Base-by-base conservation (phyloP, 148 eudicot genomes). In the Chenopodium formosanum region DNA sequence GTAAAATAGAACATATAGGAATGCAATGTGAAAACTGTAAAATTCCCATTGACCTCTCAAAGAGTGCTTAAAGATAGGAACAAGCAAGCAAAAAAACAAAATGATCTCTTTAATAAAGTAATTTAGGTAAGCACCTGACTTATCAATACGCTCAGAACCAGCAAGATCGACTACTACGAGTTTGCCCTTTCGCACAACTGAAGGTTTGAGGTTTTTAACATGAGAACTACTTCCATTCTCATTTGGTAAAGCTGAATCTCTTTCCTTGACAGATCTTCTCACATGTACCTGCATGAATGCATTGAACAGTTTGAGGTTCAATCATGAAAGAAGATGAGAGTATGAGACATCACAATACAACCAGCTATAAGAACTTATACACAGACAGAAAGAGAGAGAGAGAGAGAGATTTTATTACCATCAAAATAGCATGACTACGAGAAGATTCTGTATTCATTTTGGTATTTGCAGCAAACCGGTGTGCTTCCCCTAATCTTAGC, bases 371-470 rank as follows among this genome's bases (percentile, higher is more conserved):
- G 53, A 47, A 27, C n/a, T 20, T 31, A 50, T 9, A 50, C 25
- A 25, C 25, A 25, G 25, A 25, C 25, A 25, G 25, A 25, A 25
- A 25, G 25, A 25, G 25, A 25, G 25, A 25, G 25, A 25, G 12
- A 50, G 53, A 50, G 14, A 84, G 48, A 53, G 76, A 78, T 79
- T n/a, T 65, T 34, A 40, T 74, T 89, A 94, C 98, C 97, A 94
- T 91, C 79, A 94, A 78, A 79, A 94, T 88, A 79, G 98, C 98
- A 89, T 94, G 98, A 85, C 98, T 94, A 47, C 98, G 93, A 79
- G 98, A 94, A 83, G 98, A 94, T 86, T 94, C 98, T 16, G 97
- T 91, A 82, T 94, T 94, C 90, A 94, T 81, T 80, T 94, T 94
- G 70, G 98, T 94, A 85, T 94, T 94, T 77, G 98, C 94, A 82